Evolutionary conservation across 371 early-diverging fungal species (phyloP).

Genomic region (Mycotypha africana): DNA sequence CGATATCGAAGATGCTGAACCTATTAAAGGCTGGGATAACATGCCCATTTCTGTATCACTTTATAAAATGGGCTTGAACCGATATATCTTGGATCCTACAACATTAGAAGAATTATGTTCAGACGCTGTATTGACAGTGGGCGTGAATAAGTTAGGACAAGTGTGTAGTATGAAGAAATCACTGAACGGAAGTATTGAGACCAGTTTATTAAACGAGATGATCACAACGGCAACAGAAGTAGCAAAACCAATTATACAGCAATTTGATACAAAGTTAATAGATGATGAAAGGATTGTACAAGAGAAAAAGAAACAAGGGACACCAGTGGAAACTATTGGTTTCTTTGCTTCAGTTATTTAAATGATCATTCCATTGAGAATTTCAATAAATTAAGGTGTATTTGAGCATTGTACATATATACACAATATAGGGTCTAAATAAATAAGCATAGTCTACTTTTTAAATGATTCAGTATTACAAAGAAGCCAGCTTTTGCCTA

Average conservation of each 20-base stretch:
- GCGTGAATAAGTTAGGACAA: conserved; percentile 73
- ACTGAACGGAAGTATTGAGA: conserved; percentile 69
- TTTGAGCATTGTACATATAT: background rate
- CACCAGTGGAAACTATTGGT: conserved; percentile 51
- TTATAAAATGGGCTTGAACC: conserved; percentile 79
- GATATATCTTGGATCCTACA: conserved; percentile 83
- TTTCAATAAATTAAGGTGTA: background rate
- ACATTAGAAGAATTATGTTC: conserved; percentile 85
- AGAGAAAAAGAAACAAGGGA: conserved; percentile 39
- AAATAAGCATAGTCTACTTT: background rate
- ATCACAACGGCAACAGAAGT: conserved; percentile 61
- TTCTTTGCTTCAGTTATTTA: conserved; percentile 57
- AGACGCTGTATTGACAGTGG: conserved; percentile 71
- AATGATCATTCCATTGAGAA: background rate
- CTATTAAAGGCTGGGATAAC: conserved; percentile 68
- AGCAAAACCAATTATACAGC: conserved; percentile 51
- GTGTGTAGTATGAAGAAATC: conserved; percentile 84
- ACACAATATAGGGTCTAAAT: background rate
- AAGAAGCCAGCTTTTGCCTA: conserved; percentile 2
- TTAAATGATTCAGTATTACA: background rate
- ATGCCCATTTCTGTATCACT: conserved; percentile 81
- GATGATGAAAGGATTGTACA: conserved; percentile 42
- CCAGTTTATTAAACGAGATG: conserved; percentile 76
- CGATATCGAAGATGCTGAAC: conserved; percentile 77
- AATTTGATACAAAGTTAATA: conserved; percentile 47